Conservation (phyloP, 1,284 basidiomycete species). For the Melampsora americana region DNA sequence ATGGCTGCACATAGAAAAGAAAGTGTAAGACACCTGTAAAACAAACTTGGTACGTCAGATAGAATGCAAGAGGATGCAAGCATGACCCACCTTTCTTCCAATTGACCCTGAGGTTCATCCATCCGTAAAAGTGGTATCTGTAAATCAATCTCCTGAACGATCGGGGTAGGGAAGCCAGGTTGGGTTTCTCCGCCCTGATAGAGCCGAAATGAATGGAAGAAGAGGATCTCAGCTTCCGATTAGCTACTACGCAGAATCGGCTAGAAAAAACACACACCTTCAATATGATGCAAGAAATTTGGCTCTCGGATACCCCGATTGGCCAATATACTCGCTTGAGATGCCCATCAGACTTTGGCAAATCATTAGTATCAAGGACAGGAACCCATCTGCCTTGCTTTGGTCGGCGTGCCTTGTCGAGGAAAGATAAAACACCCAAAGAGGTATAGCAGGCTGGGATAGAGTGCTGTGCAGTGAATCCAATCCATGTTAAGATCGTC, state of each 20-base stretch:
- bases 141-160: constrained; percentile 82
- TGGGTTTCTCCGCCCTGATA: constrained; percentile 73
- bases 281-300: constrained; percentile 81
- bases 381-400: constrained; percentile 90
- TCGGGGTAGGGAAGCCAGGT: constrained; percentile 80
- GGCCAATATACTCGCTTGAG: constrained; percentile 82
- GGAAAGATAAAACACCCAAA: constrained; percentile 72
- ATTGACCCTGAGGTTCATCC: constrained; percentile 63
- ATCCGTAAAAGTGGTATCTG: constrained; percentile 76
- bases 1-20: constrained; percentile 47
- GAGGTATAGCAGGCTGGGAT: constrained; percentile 88
- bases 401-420: constrained; percentile 81
- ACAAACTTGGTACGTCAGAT: no score
- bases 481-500: constrained; percentile 79
- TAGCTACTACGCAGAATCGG: constrained; percentile 26
- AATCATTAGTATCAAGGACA: constrained; percentile 72
- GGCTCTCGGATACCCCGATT: constrained; percentile 71
- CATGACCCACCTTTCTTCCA: constrained; percentile 72
- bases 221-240: neutral
- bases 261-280: constrained; percentile 62
- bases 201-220: constrained; percentile 12
- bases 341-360: constrained; percentile 52
- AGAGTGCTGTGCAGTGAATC: constrained; percentile 79
- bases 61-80: constrained; percentile 11
- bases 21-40: constrained; percentile 48